A percentile compares a stretch with the other conserved stretches of the same genome.
phyloP scores from a whole-genome alignment of 495 filamentous ascomycete genomes.

The Penicillium roqueforti region DNA sequence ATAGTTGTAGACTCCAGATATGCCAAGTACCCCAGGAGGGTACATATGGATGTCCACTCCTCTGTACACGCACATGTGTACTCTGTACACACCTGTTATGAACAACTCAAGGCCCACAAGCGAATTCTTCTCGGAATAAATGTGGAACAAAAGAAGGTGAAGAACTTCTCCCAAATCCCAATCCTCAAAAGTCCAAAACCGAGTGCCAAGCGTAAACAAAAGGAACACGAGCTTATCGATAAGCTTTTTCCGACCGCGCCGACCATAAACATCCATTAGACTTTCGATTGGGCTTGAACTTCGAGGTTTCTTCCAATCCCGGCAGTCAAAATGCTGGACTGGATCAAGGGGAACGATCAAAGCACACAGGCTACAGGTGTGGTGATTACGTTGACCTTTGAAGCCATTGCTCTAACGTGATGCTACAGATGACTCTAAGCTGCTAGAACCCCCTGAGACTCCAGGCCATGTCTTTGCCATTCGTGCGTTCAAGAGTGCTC shows the following conservation, averaged over 20 bases:
- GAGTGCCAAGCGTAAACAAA: background rate
- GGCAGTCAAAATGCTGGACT: constrained; percentile 50
- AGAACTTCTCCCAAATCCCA: background rate
- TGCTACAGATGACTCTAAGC: constrained; percentile 33
- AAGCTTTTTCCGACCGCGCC: constrained; percentile 19
- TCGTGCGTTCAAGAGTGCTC: constrained; percentile 82
- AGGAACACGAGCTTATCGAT: constrained; percentile 6
- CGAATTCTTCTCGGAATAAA: no score
- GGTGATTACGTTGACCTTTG: constrained; percentile 8
- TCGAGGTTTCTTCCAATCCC: background rate
- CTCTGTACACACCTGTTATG: background rate
- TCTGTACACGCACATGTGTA: background rate
- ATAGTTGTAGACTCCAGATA: background rate
- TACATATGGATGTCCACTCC: no score
- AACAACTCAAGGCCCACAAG: no score
- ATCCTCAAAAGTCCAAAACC: background rate
- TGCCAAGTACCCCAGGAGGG: background rate
- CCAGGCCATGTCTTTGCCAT: constrained; percentile 92
- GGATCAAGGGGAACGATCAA: constrained; percentile 47
- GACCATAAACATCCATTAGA: constrained; percentile 22
- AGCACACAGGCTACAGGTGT: constrained; percentile 28
- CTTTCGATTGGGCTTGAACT: constrained; percentile 2
- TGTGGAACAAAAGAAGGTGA: background rate
- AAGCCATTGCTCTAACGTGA: constrained; percentile 6
- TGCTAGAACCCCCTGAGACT: constrained; percentile 73